These are phyloP conservation scores for Chlorella sp. DNA, from an alignment of 139 green algal species.

Conservation along the genomic window DNA sequence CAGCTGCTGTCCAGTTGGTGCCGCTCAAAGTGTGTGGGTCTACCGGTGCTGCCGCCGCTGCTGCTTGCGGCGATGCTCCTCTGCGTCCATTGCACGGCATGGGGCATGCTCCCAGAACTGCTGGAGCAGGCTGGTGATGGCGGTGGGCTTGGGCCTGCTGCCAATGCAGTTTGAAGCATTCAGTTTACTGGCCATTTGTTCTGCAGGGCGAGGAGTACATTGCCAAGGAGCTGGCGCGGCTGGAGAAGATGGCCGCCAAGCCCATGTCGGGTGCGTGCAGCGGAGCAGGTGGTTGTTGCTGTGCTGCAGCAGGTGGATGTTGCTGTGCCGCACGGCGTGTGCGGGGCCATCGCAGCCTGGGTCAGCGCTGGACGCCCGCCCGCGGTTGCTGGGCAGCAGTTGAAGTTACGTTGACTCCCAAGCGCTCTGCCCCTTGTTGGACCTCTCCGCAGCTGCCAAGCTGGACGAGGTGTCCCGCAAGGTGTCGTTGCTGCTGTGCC, in stretches of 20 bases:
- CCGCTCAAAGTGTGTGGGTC: no score
- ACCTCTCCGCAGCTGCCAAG: conserved; percentile 45
- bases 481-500: conserved; percentile 48
- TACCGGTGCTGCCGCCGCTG: no score
- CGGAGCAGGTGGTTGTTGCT: conserved; percentile 44
- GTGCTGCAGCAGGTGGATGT: neutral
- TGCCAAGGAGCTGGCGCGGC: conserved; percentile 65
- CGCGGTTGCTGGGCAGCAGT: neutral
- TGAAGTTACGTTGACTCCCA: neutral
- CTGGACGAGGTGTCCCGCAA: conserved; percentile 50
- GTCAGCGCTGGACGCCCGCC: neutral
- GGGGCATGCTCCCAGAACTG: no score
- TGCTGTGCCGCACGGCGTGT: no score
- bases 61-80: no score
- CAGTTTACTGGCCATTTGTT: no score
- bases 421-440: neutral
- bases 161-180: no score
- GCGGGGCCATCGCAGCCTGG: no score
- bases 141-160: no score
- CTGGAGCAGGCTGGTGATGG: no score
- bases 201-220: conserved; percentile 66
- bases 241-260: conserved; percentile 73
- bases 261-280: conserved; percentile 38
- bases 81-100: no score
- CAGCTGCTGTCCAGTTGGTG: no score